Evolutionary conservation across 805 yeast species (phyloP).

Genomic region (Yamadazyma kitorensis): DNA sequence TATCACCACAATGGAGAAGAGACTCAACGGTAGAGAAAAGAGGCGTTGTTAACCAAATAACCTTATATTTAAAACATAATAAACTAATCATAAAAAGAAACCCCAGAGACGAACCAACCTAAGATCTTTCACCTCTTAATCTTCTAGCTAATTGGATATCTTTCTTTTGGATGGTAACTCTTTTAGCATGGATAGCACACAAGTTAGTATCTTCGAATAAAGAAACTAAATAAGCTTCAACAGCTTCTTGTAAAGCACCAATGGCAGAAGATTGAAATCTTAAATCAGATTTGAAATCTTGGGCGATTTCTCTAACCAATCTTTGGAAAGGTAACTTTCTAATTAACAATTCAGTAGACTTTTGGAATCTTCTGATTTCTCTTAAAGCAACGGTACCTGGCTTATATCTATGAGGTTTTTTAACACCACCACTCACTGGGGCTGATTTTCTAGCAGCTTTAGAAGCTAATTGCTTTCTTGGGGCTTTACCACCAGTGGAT

Average conservation of each 20-base stretch:
- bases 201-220: conserved; percentile 96
- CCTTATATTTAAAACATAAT: conserved; percentile 1
- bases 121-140: conserved; percentile 94
- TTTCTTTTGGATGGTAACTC: conserved; percentile 98
- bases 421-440: conserved; percentile 89
- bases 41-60: too few relatives aligned
- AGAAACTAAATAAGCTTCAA: conserved; percentile 95
- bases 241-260: conserved; percentile 97
- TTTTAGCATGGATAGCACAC: conserved; percentile 98
- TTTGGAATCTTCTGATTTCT: conserved; percentile 97
- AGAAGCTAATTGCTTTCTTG: conserved; percentile 90
- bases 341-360: conserved; percentile 90
- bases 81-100: conserved; percentile 5
- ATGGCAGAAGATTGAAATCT: conserved; percentile 98
- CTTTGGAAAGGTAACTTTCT: conserved; percentile 97
- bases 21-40: too few relatives aligned
- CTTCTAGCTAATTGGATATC: conserved; percentile 98
- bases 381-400: conserved; percentile 96
- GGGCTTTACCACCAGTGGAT: conserved; percentile 94
- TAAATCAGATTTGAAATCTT: conserved; percentile 88
- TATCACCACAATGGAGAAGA: too few relatives aligned
- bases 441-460: conserved; percentile 94
- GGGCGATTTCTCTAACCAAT: conserved; percentile 93
- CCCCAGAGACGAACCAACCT: conserved; percentile 16
- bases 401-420: conserved; percentile 94